Conservation (phyloP, 306 rosid species). For the Neltuma alba region DNA sequence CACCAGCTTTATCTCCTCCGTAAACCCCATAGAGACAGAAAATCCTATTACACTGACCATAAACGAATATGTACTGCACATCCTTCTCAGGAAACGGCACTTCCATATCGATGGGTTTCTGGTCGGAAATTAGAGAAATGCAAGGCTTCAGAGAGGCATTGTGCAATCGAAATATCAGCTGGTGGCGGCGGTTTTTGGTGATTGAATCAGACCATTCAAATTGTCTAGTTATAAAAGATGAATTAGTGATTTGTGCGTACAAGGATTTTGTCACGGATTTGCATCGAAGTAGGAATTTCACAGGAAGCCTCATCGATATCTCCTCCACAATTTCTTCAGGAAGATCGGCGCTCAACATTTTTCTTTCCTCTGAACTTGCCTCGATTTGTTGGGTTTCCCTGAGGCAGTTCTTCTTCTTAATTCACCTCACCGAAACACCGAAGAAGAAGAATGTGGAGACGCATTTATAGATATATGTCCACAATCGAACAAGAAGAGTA, state of each 20-base stretch:
- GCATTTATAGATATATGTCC: background rate
- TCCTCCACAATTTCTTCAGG: conserved; percentile 5
- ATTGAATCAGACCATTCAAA: background rate
- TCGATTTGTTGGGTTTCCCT: background rate
- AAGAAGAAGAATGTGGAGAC: background rate
- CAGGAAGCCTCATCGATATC: background rate
- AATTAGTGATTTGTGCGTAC: background rate
- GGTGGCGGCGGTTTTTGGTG: background rate
- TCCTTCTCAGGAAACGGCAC: conserved; percentile 2
- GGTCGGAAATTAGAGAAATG: background rate
- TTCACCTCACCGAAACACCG: background rate
- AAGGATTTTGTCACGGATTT: conserved; percentile 9
- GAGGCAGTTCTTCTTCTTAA: background rate
- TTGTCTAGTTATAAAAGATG: background rate
- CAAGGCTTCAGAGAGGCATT: background rate
- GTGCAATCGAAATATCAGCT: background rate
- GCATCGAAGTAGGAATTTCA: conserved; percentile 27
- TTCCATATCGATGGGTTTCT: background rate
- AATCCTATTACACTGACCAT: conserved; percentile 14
- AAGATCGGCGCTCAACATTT: background rate
- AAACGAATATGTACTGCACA: background rate
- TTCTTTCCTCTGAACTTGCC: background rate
- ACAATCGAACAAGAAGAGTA: background rate
- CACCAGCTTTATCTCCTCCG: background rate
- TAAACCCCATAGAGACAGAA: background rate